Evolutionary conservation across 331 rosid genomes (phyloP), one percentile per base, ranked within the genome.

Genomic region (Phaseolus coccineus): DNA sequence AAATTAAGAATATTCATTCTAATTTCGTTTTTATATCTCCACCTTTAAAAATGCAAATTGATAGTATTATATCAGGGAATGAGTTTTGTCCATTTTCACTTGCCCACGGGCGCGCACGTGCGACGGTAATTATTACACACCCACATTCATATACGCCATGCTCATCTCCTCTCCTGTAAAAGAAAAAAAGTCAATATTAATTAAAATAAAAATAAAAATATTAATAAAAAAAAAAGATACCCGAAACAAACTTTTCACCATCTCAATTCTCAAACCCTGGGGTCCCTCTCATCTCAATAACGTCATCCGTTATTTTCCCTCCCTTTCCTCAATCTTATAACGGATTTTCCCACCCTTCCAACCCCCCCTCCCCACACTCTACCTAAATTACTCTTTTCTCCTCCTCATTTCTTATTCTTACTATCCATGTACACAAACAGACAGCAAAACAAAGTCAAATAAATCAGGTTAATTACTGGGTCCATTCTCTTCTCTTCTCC

Each of bases 271-370:
- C 14, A 56, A 69, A 57, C 19, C 47, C 79, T 4, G 19, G n/a
- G 8, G 22, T 39, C 61, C 83, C 42, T 48, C 66, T 8, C 57
- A 27, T 27, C n/a, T 80, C 69, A 84, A 92, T 89, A 80, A 91
- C 92, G 92, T 37, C 74, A 84, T 91, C 98, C 97, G 94, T 89
- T 88, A 85, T 90, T 76, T 87, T 83, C 62, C 84, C 74, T 62
- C 69, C 73, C 74, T 48, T 65, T 65, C 42, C 62, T 80, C 63
- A 69, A 65, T 73, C 76, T 62, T 56, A 15, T 73, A 84, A 89
- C 92, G 91, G 88, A 80, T 81, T 68, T 82, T 31, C 75, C 80
- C 78, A 69, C 87, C 31, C 40, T 64, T 81, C 3, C 0, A 65
- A 71, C 72, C 11, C 57, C 27, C 12, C 37, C 1, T 1, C 81